Evolutionary conservation across 805 yeast genomes (phyloP).

Genomic region (Wickerhamomyces silvicola): DNA sequence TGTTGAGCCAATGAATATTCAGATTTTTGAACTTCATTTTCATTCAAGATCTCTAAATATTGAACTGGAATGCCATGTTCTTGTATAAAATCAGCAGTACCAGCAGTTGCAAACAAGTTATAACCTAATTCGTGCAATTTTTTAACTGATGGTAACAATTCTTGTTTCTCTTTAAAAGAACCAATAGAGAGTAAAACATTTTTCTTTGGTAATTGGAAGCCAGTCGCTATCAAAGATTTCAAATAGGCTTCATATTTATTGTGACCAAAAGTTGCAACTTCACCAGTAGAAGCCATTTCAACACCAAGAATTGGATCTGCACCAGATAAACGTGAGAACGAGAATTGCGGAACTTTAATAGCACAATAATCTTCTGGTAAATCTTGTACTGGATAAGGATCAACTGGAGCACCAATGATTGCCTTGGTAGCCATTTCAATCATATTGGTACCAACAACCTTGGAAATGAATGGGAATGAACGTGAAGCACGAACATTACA

Average conservation of each 20-base stretch:
- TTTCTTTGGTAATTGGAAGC: constrained; percentile 91
- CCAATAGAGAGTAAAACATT: constrained; percentile 92
- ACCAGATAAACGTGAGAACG: constrained; percentile 93
- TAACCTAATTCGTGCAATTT: constrained; percentile 79
- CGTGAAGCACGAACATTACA: constrained; percentile 99
- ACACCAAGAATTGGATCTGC: constrained; percentile 98
- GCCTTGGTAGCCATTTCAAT: constrained; percentile 98
- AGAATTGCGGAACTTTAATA: constrained; percentile 94
- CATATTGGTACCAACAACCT: constrained; percentile 93
- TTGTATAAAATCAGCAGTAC: constrained; percentile 96
- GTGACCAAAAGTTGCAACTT: constrained; percentile 94
- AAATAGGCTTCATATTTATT: constrained; percentile 96
- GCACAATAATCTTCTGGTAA: constrained; percentile 94
- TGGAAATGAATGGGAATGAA: constrained; percentile 97
- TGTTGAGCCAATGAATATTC: constrained; percentile 96
- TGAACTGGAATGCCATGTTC: constrained; percentile 94
- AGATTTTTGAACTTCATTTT: constrained; percentile 70
- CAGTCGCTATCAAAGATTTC: constrained; percentile 91
- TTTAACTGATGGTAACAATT: constrained; percentile 80
- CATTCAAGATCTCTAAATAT: constrained; percentile 80
- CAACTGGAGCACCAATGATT: constrained; percentile 78
- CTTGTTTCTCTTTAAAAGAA: constrained; percentile 93
- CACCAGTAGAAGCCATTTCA: constrained; percentile 99
- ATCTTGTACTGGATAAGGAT: constrained; percentile 84
- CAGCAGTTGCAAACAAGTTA: constrained; percentile 94